These are phyloP conservation scores for Larix sibirica DNA, from an alignment of 83 land plant genomes.

Conservation along the genomic window DNA sequence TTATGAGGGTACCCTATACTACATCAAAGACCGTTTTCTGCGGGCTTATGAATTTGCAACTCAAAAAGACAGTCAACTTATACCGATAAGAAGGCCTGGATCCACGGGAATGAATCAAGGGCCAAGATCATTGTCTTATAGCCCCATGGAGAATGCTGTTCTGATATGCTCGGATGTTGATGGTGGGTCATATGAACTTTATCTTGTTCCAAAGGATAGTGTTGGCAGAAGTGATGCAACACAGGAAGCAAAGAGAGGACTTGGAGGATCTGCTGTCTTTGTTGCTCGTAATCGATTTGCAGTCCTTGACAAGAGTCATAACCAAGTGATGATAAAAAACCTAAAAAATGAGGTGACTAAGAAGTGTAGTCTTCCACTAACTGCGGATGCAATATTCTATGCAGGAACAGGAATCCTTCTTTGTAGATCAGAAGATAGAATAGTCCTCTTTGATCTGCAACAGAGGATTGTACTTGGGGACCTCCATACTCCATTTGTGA, in stretches of 20 bases:
- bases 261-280: constrained; percentile 72
- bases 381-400: constrained; percentile 61
- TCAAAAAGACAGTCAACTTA: constrained; percentile 57
- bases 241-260: constrained; percentile 71
- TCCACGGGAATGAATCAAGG: constrained; percentile 63
- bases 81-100: constrained; percentile 69
- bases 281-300: constrained; percentile 81
- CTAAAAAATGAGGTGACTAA: constrained; percentile 65
- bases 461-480: constrained; percentile 62
- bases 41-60: constrained; percentile 72
- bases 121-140: constrained; percentile 71
- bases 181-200: constrained; percentile 81
- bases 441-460: constrained; percentile 57
- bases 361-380: constrained; percentile 49
- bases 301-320: constrained; percentile 70
- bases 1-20: constrained; percentile 56
- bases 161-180: constrained; percentile 78
- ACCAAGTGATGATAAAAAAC: constrained; percentile 69
- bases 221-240: constrained; percentile 54
- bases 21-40: constrained; percentile 66
- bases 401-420: constrained; percentile 68
- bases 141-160: constrained; percentile 81
- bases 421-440: constrained; percentile 56
- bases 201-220: constrained; percentile 65
- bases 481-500: constrained; percentile 59